Percentiles rank a stretch among this genome's conserved stretches.
These are phyloP conservation scores for Syzygium grande DNA, from an alignment of 345 rosid species.

Conservation along the genomic window DNA sequence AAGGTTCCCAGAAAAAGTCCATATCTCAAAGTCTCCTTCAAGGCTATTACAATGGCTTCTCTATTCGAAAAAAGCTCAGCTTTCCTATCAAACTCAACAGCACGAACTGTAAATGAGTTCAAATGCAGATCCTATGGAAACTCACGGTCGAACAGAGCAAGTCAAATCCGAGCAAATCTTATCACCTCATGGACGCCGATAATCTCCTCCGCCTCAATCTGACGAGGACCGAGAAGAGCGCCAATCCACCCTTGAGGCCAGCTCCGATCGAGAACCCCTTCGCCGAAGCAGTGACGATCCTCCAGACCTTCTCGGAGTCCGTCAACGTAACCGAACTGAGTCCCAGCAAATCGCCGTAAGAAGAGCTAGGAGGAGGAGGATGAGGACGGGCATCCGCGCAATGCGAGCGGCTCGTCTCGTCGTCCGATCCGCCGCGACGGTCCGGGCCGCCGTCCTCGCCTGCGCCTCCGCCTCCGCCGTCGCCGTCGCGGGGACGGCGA, in stretches of 20 bases:
- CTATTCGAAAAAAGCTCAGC: slow-evolving; percentile 46
- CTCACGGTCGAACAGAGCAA: neutral
- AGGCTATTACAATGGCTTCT: slow-evolving; percentile 54
- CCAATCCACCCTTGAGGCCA: slow-evolving; percentile 90
- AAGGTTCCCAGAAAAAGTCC: slow-evolving; percentile 88
- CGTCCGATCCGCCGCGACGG: slow-evolving; percentile 11
- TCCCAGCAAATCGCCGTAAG: neutral
- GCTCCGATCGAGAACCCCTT: slow-evolving; percentile 94
- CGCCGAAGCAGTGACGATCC: slow-evolving; percentile 53
- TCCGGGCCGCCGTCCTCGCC: slow-evolving; percentile 12
- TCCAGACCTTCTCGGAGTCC: slow-evolving; percentile 60
- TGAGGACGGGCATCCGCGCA: slow-evolving; percentile 23
- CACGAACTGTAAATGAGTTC: neutral
- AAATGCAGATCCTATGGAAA: neutral
- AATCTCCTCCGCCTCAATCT: slow-evolving; percentile 56
- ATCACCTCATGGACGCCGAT: slow-evolving; percentile 31
- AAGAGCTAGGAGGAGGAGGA: slow-evolving; percentile 12
- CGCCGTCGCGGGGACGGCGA: slow-evolving; percentile 8
- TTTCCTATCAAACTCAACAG: slow-evolving; percentile 31
- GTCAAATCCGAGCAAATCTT: neutral
- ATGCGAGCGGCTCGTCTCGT: slow-evolving; percentile 15
- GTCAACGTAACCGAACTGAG: slow-evolving; percentile 16
- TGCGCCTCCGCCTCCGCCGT: slow-evolving; percentile 10
- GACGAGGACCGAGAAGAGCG: slow-evolving; percentile 66
- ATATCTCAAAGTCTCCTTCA: slow-evolving; percentile 85